Conservation (phyloP, 2,329 filamentous ascomycete genomes). For the Cylindrodendrum hubeiense region DNA sequence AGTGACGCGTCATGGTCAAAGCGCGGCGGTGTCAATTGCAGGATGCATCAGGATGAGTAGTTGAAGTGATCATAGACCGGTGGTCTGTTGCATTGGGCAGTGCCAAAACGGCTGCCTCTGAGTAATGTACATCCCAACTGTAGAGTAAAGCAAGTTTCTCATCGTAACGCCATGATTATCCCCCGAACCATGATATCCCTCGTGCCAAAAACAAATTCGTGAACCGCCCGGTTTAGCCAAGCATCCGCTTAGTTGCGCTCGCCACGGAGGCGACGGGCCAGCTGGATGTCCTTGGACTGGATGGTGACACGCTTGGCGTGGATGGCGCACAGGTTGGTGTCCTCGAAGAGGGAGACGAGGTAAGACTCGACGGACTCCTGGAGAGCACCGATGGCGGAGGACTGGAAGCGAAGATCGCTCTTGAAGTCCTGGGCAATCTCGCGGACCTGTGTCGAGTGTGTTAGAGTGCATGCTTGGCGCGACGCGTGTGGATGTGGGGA, state of each 20-base stretch:
- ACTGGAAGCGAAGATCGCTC: slow-evolving; percentile 97
- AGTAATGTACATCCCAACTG: slow-evolving; percentile 60
- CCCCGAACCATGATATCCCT: slow-evolving; percentile 55
- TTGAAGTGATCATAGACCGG: slow-evolving; percentile 32
- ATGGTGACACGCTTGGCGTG: slow-evolving; percentile 99
- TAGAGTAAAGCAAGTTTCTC: slow-evolving; percentile 55
- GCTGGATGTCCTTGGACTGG: slow-evolving; percentile 96
- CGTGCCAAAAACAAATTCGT: slow-evolving; percentile 56
- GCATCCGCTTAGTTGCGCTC: slow-evolving; percentile 80
- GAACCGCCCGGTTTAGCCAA: slow-evolving; percentile 49
- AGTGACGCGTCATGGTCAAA: not conserved
- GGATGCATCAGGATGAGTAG: not conserved
- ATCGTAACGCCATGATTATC: slow-evolving; percentile 60
- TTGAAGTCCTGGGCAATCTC: slow-evolving; percentile 98
- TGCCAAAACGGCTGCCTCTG: slow-evolving; percentile 39
- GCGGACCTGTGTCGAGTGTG: slow-evolving; percentile 71
- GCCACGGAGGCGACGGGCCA: slow-evolving; percentile 93
- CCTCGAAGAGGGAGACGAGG: slow-evolving; percentile 97
- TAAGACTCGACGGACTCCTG: slow-evolving; percentile 99
- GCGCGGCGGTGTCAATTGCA: not conserved
- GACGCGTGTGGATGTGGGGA: not conserved
- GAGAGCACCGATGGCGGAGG: slow-evolving; percentile 94
- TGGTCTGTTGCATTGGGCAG: slow-evolving; percentile 43
- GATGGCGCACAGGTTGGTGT: slow-evolving; percentile 98
- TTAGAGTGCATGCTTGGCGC: slow-evolving; percentile 14